Base-by-base conservation (phyloP, 2,329 filamentous ascomycete species). In the Exophiala spinifera region DNA sequence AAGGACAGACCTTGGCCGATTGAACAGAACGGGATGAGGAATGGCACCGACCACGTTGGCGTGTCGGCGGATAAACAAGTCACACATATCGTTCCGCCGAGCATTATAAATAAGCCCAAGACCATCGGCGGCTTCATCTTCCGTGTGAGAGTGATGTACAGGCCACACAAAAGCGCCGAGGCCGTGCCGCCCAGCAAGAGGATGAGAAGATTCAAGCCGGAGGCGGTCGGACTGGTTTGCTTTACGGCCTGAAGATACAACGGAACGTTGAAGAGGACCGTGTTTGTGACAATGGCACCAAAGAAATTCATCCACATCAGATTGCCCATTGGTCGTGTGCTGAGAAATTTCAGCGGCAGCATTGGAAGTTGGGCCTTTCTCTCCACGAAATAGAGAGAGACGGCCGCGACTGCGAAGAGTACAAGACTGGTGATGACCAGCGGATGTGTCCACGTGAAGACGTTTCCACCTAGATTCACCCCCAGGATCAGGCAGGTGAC, bases 181-280 rank as follows among this genome's bases (percentile, higher is more conserved):
- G 74, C 59, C 1, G 70, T 74, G 23, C 72, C 65, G 3, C 69
- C 76, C 21, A 82, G 60, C 1, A 81, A 79, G 2, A 84, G 84
- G 7, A 84, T 72, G 23, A 86, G 78, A 44, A 89, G 82, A 42
- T 82, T 80, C 23, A 88, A 78, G n/a, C 86, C 86, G 0, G 85
- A 87, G 10, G 75, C 72, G 0, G 85, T 88, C 19, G 86, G 82
- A 11, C 76, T 77, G 54, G 83, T 82, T 47, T 85, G 79, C 25
- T 86, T 79, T 13, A 87, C 84, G 51, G 82, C 83, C 66, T 87
- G 85, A 70, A 87, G 88, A 73, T 83, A 89, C 10, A 89, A 74
- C 1, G 86, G 86, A n/a, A 80, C 76, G 67, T 85, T 85, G 65
- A 85, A 85, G 17, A 81, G 64, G 44, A 85, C 76, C 7, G 81